Evolutionary conservation across 1,284 basidiomycete species (phyloP).

Genomic region (Ganoderma lucidum): DNA sequence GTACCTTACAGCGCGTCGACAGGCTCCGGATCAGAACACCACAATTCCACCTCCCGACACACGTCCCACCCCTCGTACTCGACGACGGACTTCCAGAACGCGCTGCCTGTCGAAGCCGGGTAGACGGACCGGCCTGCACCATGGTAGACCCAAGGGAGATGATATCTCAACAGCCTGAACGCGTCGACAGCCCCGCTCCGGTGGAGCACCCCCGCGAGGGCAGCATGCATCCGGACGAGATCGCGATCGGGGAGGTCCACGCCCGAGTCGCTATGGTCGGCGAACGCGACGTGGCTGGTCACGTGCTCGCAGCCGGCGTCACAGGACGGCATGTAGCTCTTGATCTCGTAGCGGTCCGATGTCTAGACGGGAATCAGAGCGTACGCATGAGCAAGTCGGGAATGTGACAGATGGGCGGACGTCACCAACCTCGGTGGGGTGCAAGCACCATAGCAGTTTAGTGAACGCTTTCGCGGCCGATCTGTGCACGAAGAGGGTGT

Average conservation of each 20-base stretch:
- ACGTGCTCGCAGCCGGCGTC: neutral
- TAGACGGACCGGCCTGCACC: neutral
- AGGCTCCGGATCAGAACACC: too few species aligned
- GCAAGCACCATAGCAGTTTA: neutral
- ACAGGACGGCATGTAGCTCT: neutral
- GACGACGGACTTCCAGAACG: constrained; percentile 2
- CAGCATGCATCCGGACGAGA: neutral
- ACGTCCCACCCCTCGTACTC: neutral
- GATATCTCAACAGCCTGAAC: neutral
- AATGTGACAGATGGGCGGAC: neutral
- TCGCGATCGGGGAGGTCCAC: neutral
- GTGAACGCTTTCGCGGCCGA: neutral
- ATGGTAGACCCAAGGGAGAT: neutral
- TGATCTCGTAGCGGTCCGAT: neutral
- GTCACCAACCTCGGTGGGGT: neutral
- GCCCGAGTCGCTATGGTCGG: neutral
- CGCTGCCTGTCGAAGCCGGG: neutral
- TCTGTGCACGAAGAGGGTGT: neutral
- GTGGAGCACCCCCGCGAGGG: neutral
- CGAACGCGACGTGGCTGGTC: neutral
- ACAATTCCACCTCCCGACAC: neutral
- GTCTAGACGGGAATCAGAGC: neutral
- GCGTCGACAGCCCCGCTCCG: neutral
- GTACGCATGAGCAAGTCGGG: neutral
- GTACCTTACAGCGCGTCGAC: too few species aligned